Conservation (phyloP, 176 grass and related monocot species). For the Cenchrus americanus region DNA sequence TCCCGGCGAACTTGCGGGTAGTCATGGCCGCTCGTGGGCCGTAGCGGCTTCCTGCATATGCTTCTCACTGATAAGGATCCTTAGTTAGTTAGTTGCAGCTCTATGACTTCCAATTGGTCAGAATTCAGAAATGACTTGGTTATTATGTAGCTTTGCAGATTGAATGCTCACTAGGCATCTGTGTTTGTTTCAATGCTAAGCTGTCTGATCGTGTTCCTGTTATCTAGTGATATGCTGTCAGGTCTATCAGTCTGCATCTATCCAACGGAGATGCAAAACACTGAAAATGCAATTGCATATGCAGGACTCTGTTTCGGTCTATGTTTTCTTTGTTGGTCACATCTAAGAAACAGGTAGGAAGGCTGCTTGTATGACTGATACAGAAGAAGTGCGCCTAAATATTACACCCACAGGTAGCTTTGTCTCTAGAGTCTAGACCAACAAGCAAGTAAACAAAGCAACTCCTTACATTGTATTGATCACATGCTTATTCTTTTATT, state of each 20-base stretch:
- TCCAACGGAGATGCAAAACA: not conserved
- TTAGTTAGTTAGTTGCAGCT: not conserved
- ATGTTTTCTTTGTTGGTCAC: not conserved
- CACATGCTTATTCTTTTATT: slow-evolving; percentile 48
- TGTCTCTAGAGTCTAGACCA: not conserved
- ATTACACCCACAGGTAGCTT: not conserved
- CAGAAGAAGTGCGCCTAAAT: not conserved
- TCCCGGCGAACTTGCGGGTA: not conserved
- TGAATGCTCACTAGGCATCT: not conserved
- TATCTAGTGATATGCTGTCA: not conserved
- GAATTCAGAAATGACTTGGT: not conserved
- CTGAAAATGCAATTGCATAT: not conserved
- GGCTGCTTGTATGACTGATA: not conserved
- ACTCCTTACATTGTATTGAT: slow-evolving; percentile 1
- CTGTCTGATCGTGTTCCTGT: not conserved
- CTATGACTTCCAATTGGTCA: not conserved
- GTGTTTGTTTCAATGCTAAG: not conserved
- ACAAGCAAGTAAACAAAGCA: not conserved
- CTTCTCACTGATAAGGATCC: not conserved
- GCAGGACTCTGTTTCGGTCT: not conserved
- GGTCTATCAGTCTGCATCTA: not conserved
- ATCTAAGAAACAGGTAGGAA: not conserved
- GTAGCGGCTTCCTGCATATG: not conserved
- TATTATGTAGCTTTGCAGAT: not conserved
- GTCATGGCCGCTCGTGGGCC: not conserved